phyloP scores from a whole-genome alignment of 192 early-diverging fungal species.

The Ramicandelaber brevisporus region DNA sequence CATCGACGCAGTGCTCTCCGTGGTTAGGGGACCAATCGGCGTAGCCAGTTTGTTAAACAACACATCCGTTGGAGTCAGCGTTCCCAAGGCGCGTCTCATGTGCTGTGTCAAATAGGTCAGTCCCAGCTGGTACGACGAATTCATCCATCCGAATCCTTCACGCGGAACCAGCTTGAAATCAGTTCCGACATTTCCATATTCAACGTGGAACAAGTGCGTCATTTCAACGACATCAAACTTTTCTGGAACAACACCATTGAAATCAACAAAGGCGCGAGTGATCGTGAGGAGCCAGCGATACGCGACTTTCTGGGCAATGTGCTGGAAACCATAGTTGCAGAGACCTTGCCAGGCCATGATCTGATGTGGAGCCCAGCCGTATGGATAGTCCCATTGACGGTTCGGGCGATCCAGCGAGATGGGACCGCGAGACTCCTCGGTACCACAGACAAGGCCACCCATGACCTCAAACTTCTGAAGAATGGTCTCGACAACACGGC shows the following conservation, averaged over 20 bases:
- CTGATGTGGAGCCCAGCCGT: constrained; percentile 98
- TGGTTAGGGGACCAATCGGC: no score
- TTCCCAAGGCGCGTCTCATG: constrained; percentile 52
- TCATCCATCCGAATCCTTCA: constrained; percentile 99
- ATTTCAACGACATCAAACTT: constrained; percentile 89
- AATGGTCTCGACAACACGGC: constrained; percentile 32
- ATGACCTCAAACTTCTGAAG: constrained; percentile 64
- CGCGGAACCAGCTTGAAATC: constrained; percentile 84
- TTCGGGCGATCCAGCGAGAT: constrained; percentile 65
- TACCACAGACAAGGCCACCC: constrained; percentile 83
- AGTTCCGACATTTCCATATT: constrained; percentile 87
- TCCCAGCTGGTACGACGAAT: constrained; percentile 69
- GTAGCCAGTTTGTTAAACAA: constrained; percentile 20
- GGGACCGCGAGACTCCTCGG: constrained; percentile 62
- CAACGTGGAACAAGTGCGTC: constrained; percentile 75
- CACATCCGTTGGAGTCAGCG: constrained; percentile 37
- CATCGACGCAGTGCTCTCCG: no score
- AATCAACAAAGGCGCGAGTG: constrained; percentile 87
- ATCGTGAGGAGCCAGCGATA: constrained; percentile 95
- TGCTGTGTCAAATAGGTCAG: constrained; percentile 40
- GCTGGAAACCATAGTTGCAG: constrained; percentile 49
- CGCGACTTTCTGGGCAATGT: constrained; percentile 43
- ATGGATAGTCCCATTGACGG: constrained; percentile 87
- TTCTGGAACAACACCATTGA: constrained; percentile 89
- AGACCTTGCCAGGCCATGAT: constrained; percentile 89